Evolutionary conservation across 352 stramenopile genomes (phyloP).

Genomic region (Phytophthora pisi): DNA sequence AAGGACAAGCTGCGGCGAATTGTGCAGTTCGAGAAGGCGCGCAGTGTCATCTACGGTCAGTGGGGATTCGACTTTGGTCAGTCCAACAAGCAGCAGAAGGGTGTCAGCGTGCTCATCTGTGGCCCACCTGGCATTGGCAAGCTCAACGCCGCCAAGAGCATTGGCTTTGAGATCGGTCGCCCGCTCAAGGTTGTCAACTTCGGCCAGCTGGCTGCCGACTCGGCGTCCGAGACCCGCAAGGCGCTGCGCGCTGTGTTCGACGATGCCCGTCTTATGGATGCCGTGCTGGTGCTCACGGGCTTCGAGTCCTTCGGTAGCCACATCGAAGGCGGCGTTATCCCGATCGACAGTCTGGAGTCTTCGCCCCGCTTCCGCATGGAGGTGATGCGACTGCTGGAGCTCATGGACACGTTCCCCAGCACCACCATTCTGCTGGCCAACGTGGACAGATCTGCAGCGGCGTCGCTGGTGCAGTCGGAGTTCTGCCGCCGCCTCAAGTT

Average conservation of each 20-base stretch:
- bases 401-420: constrained; percentile 83
- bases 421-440: constrained; percentile 80
- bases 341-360: constrained; percentile 61
- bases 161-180: constrained; percentile 84
- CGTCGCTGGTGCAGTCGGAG: constrained; percentile 67
- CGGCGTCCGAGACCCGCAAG: constrained; percentile 75
- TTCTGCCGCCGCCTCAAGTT: constrained; percentile 83
- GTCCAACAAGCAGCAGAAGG: constrained; percentile 86
- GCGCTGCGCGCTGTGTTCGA: constrained; percentile 82
- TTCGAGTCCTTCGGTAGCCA: constrained; percentile 89
- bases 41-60: constrained; percentile 85
- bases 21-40: constrained; percentile 85
- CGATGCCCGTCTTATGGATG: constrained; percentile 87
- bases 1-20: constrained; percentile 75
- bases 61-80: constrained; percentile 88
- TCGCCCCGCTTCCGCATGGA: constrained; percentile 79
- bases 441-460: constrained; percentile 53
- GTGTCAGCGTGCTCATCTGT: constrained; percentile 75
- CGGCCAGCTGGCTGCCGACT: constrained; percentile 77
- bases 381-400: constrained; percentile 73
- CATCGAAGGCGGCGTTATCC: constrained; percentile 60
- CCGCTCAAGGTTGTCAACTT: constrained; percentile 87
- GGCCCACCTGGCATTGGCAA: constrained; percentile 80
- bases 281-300: constrained; percentile 83
- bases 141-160: constrained; percentile 72